Evolutionary conservation across 257 asterid species (phyloP), one percentile per base, ranked within the genome.

Genomic region (Eucommia ulmoides): DNA sequence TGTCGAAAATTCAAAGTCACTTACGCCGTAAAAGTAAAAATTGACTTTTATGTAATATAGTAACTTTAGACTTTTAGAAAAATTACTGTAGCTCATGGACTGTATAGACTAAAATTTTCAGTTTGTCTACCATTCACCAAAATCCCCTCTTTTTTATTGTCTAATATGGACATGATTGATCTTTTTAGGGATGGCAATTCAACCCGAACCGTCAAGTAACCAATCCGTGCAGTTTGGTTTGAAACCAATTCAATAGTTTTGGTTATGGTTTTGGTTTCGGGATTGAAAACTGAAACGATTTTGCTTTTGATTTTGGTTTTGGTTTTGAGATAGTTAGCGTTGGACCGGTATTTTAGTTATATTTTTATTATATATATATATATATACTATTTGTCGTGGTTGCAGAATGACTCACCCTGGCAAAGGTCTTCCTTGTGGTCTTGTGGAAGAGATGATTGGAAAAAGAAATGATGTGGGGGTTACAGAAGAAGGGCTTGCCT

Each of bases 341-440:
- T 16, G 3, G 20, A 35, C 53, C 22, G 23, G 11, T n/a, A n/a
- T 19, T 1, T 24, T 23, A 49, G 17, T 7, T 0, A 23, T 33
- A 18, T 50, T 7, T 9, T 47, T 18, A 16, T 12, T 14, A 5
- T 35, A 35, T n/a, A n/a, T n/a, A 35, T 11, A 35, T 35, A 4
- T 6, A 26, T 4, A 26, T 26, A 4, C 16, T 35, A 23, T 1
- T 19, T 3, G 15, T 16, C 24, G 10, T 41, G 53, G 24, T 24
- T 66, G 25, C 61, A 84, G 93, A 60, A 74, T 84, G 78, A 49
- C 73, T 62, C 95, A 81, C 68, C 80, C 86, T 0, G 84, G 89
- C 8, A 53, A 59, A 22, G 88, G 86, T n/a, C 62, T 81, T 38
- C 84, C 95, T 20, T 49, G 55, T 24, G 41, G 61, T 59, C 66